Conservation (phyloP, 441 rosid species). For the Adansonia madagascariensis region DNA sequence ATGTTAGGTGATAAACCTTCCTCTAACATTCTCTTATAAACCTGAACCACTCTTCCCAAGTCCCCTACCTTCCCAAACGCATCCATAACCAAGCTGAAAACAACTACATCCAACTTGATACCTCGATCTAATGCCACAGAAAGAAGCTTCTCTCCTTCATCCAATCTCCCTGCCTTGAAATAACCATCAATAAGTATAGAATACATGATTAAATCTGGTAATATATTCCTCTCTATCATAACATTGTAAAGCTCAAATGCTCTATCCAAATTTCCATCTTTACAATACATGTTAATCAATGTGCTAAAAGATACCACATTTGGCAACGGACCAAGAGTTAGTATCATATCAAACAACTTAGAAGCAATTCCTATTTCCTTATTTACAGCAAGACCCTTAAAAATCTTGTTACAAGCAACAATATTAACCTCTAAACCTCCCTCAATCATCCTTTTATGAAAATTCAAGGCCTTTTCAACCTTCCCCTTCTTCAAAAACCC, state of each 20-base stretch:
- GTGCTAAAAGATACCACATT: constrained; percentile 51
- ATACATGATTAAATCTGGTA: constrained; percentile 45
- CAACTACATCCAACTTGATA: constrained; percentile 43
- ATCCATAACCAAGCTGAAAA: constrained; percentile 43
- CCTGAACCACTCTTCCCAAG: constrained; percentile 31
- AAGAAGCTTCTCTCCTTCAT: constrained; percentile 43
- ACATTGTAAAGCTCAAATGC: constrained; percentile 39
- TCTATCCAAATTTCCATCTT: constrained; percentile 43
- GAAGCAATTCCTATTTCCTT: constrained; percentile 36
- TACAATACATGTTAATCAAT: constrained; percentile 46
- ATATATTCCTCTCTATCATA: constrained; percentile 37
- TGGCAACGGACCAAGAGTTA: constrained; percentile 46
- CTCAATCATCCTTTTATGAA: constrained; percentile 36
- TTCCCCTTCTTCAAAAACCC: constrained; percentile 40
- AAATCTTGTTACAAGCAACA: constrained; percentile 48
- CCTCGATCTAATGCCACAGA: constrained; percentile 34
- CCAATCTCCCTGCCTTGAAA: constrained; percentile 45
- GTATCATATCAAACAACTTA: constrained; percentile 35
- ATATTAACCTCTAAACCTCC: constrained; percentile 37
- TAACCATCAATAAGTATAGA: constrained; percentile 44
- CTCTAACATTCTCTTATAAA: constrained; percentile 41
- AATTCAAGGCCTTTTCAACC: constrained; percentile 37
- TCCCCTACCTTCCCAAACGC: constrained; percentile 36
- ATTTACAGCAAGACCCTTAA: constrained; percentile 38
- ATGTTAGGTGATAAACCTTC: constrained; percentile 44